These are phyloP conservation scores for Pseudogymnoascus sp. DNA, from an alignment of 2,329 filamentous ascomycete genomes.

Conservation along the genomic window DNA sequence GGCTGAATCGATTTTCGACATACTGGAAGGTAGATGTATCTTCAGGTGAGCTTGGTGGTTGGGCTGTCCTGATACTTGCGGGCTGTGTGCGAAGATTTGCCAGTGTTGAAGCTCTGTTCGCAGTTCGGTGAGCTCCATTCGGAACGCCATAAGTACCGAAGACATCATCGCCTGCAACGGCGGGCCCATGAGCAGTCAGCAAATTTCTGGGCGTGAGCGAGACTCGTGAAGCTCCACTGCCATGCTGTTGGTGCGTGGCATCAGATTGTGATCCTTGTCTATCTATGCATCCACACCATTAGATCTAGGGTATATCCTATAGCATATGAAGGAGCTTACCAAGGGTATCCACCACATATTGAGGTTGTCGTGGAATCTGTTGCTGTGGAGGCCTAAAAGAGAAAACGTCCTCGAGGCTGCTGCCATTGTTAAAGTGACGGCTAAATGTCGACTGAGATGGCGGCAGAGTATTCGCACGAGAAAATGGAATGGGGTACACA, in stretches of 20 bases:
- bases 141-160: not conserved
- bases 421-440: not conserved
- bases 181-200: not conserved
- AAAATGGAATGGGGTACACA: not conserved
- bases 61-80: not conserved
- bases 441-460: not conserved
- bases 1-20: slow-evolving; percentile 13
- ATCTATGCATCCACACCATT: not conserved
- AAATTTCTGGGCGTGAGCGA: not conserved
- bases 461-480: not conserved
- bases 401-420: not conserved
- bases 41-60: not conserved
- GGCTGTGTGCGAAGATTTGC: slow-evolving; percentile 6
- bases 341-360: not conserved
- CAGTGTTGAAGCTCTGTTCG: not conserved
- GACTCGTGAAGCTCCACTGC: not conserved
- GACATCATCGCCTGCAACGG: not conserved
- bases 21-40: slow-evolving; percentile 14
- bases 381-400: not conserved
- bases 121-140: not conserved
- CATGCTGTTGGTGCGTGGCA: not conserved
- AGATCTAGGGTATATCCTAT: not conserved
- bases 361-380: not conserved
- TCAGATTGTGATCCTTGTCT: not conserved
- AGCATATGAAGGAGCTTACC: not conserved